Evolutionary conservation across 2,329 filamentous ascomycete species (phyloP).

Genomic region (Lizonia empirigonia): DNA sequence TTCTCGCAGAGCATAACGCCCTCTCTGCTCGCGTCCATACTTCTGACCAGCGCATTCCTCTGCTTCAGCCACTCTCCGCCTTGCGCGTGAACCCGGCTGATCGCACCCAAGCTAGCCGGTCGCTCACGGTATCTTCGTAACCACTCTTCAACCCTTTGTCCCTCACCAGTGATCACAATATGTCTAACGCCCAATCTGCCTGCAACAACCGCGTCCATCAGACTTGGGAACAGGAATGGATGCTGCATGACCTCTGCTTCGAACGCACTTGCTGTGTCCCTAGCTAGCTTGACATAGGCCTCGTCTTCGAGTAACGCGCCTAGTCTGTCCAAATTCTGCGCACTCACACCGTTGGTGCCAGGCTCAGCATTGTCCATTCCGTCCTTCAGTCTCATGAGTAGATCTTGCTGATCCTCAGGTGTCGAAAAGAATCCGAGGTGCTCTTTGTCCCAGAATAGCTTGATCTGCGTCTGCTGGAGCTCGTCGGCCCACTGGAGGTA

Average conservation of each 20-base stretch:
- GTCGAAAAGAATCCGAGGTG: conserved; percentile 75
- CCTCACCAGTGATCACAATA: conserved; percentile 61
- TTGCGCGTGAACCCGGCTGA: conserved; percentile 45
- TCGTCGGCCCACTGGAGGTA: conserved; percentile 82
- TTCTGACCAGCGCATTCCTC: conserved; percentile 56
- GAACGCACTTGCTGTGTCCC: conserved; percentile 80
- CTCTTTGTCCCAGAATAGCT: conserved; percentile 74
- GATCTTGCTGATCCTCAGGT: conserved; percentile 64
- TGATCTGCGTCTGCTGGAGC: conserved; percentile 78
- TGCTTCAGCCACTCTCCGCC: conserved; percentile 56
- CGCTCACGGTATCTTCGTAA: conserved; percentile 49
- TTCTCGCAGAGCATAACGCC: conserved; percentile 47
- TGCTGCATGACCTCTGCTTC: conserved; percentile 92
- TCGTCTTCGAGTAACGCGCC: conserved; percentile 70
- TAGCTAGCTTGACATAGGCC: conserved; percentile 67
- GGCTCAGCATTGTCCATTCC: conserved; percentile 94
- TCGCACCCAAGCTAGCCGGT: conserved; percentile 41
- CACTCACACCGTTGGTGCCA: conserved; percentile 86
- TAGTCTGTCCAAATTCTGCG: conserved; percentile 84
- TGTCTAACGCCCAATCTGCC: conserved; percentile 71
- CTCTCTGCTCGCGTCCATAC: conserved; percentile 47
- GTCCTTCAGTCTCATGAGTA: conserved; percentile 87
- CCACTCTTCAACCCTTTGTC: conserved; percentile 49
- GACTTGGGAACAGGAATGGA: conserved; percentile 84
- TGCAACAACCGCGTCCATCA: conserved; percentile 77